phyloP scores from a whole-genome alignment of 306 rosid species.

The Amphicarpaea edgeworthii region DNA sequence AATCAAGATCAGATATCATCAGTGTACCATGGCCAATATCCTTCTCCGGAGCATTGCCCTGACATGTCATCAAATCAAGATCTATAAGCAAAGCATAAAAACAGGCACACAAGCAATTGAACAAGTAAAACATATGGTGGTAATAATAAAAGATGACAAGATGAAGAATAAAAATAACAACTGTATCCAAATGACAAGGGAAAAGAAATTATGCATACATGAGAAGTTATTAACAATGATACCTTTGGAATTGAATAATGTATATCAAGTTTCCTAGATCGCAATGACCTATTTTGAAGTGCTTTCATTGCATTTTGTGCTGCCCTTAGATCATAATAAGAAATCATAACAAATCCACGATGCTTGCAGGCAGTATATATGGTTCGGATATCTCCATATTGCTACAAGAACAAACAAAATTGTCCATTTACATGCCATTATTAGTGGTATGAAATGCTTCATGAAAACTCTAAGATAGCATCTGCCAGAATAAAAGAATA shows the following conservation, averaged over 20 bases:
- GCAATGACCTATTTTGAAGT: constrained; percentile 71
- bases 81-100: constrained; percentile 43
- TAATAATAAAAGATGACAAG: constrained; percentile 29
- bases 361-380: constrained; percentile 83
- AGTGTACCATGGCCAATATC: constrained; percentile 76
- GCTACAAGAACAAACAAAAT: constrained; percentile 58
- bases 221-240: constrained; percentile 28
- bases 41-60: constrained; percentile 82
- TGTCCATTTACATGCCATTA: constrained; percentile 39
- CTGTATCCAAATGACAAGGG: constrained; percentile 30
- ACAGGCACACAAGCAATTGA: constrained; percentile 32
- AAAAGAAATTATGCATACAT: constrained; percentile 35
- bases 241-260: constrained; percentile 90
- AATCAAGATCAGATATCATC: constrained; percentile 74
- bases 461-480: constrained; percentile 40
- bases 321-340: constrained; percentile 79
- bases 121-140: constrained; percentile 29
- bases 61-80: constrained; percentile 49
- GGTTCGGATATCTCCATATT: constrained; percentile 73
- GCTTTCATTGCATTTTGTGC: constrained; percentile 76
- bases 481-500: constrained; percentile 33
- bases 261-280: constrained; percentile 75
- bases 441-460: constrained; percentile 34
- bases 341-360: constrained; percentile 83
- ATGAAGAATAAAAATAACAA: neutral